A percentile compares a stretch with the other conserved stretches of the same genome.
Conservation (phyloP, 2,329 filamentous ascomycete genomes). For the Aspergillus quadricinctus region DNA sequence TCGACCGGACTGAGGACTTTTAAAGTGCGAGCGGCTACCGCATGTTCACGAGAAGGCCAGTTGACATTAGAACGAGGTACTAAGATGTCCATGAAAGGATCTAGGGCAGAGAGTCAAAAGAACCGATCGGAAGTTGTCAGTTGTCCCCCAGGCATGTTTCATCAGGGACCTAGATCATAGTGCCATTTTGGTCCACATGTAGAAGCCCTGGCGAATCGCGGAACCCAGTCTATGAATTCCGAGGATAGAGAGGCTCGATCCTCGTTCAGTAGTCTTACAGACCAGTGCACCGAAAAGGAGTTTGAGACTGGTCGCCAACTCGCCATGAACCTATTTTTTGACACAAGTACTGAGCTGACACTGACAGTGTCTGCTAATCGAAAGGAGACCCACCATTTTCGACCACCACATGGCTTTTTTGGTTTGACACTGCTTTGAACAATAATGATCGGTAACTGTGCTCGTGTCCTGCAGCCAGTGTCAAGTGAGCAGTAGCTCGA, state of each 20-base stretch:
- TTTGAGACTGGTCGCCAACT: background rate
- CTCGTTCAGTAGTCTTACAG: background rate
- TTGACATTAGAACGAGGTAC: background rate
- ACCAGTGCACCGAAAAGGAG: background rate
- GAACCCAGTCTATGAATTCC: background rate
- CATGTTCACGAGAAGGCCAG: background rate
- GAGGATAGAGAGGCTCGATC: background rate
- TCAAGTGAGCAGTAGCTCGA: background rate
- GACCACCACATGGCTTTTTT: slow-evolving; percentile 18
- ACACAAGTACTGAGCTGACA: no score
- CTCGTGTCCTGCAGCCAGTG: background rate
- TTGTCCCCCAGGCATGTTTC: background rate
- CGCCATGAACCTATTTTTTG: no score
- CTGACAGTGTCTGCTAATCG: background rate
- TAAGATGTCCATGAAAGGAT: background rate
- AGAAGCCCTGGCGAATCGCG: background rate
- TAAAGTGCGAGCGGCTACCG: background rate
- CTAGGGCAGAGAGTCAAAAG: background rate
- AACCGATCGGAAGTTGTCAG: background rate
- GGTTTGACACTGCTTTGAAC: background rate
- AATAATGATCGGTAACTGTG: background rate
- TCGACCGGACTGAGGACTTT: background rate
- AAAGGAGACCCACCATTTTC: slow-evolving; percentile 12
- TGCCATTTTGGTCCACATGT: background rate
- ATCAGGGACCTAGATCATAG: background rate